phyloP scores from a whole-genome alignment of 176 grass and related monocot species.

The Neostapfia colusana region DNA sequence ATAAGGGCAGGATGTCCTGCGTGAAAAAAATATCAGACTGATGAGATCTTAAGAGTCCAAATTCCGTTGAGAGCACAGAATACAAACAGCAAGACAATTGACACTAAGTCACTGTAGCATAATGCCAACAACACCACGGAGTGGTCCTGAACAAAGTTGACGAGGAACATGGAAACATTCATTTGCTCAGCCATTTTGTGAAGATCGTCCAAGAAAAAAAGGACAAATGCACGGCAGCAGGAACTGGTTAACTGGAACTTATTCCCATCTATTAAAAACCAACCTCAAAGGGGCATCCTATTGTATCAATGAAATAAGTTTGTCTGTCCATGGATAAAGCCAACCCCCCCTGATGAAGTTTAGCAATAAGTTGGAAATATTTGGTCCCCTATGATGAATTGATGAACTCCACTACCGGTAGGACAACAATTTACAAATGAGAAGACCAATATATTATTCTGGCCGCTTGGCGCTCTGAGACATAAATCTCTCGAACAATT shows the following conservation, averaged over 20 bases:
- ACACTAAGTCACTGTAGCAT: not conserved
- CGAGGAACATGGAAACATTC: not conserved
- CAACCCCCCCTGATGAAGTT: not conserved
- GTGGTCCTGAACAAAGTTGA: not conserved
- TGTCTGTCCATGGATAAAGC: not conserved
- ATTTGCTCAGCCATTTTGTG: not conserved
- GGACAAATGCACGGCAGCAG: not conserved
- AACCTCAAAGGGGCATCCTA: not conserved
- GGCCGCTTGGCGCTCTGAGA: not conserved
- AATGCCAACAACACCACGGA: not conserved
- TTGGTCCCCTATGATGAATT: not conserved
- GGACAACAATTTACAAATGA: not conserved
- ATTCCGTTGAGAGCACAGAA: not conserved
- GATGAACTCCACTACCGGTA: not conserved
- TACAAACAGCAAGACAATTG: not conserved
- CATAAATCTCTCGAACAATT: not conserved
- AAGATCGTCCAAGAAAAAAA: not conserved
- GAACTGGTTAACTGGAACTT: not conserved
- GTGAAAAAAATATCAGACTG: conserved; percentile 4
- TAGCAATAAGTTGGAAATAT: not conserved
- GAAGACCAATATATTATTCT: not conserved
- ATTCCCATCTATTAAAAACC: not conserved
- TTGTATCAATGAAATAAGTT: not conserved
- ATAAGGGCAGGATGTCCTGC: conserved; percentile 94
- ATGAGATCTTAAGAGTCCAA: not conserved